Conservation (phyloP, 179 eudicot species). For the Nepenthes alata region DNA sequence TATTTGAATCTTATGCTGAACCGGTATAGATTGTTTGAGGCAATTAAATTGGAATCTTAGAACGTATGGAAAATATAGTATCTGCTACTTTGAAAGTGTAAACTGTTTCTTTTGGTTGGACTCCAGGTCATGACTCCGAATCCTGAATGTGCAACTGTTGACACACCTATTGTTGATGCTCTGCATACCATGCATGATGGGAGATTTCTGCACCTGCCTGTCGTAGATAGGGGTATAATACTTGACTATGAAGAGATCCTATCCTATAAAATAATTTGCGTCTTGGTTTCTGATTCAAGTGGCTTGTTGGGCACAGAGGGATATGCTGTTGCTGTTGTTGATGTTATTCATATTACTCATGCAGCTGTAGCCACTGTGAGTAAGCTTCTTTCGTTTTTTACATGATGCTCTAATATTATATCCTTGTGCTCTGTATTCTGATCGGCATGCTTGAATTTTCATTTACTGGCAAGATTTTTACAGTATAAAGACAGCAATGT, state of each 20-base stretch:
- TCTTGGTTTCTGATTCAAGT: constrained; percentile 9
- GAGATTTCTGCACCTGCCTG: constrained; percentile 84
- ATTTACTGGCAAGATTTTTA: not conserved
- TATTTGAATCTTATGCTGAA: constrained; percentile 1
- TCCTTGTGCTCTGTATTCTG: too few relatives aligned
- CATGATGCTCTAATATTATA: not conserved
- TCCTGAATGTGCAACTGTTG: constrained; percentile 86
- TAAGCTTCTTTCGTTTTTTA: not conserved
- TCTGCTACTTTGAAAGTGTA: too few relatives aligned
- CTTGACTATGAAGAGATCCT: not conserved
- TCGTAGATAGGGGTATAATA: constrained; percentile 68
- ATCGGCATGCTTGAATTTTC: too few relatives aligned
- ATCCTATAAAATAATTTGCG: not conserved
- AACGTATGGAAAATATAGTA: too few relatives aligned
- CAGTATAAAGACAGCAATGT: not conserved
- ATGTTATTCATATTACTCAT: constrained; percentile 84
- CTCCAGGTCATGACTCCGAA: constrained; percentile 83
- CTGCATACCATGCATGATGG: constrained; percentile 95
- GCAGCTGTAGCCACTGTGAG: constrained; percentile 85
- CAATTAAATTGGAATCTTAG: too few relatives aligned
- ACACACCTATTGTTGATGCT: constrained; percentile 91
- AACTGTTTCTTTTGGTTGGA: too few relatives aligned
- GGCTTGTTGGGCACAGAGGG: constrained; percentile 47
- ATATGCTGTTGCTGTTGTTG: constrained; percentile 59
- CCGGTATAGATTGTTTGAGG: too few relatives aligned